These are phyloP conservation scores for Lagenaria siceraria DNA, from an alignment of 306 rosid species.

Conservation along the genomic window DNA sequence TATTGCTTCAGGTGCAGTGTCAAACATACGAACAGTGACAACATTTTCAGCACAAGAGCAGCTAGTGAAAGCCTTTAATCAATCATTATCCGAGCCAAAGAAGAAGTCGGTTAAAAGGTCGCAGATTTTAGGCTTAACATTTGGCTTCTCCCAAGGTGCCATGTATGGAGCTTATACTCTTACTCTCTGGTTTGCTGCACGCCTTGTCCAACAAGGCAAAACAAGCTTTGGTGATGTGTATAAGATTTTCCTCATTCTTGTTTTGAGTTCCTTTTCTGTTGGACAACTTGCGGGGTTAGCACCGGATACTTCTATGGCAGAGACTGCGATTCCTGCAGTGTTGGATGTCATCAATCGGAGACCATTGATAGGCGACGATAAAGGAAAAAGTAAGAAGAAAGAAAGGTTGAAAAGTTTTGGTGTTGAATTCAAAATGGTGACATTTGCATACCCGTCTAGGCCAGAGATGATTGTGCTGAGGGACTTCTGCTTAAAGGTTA, in stretches of 20 bases:
- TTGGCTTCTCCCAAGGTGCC: conserved; percentile 67
- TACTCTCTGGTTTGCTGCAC: conserved; percentile 68
- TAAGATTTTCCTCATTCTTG: conserved; percentile 82
- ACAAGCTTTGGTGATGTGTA: conserved; percentile 48
- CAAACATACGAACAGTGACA: conserved; percentile 71
- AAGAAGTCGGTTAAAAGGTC: conserved; percentile 45
- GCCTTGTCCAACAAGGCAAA: conserved; percentile 31
- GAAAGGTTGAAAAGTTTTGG: conserved; percentile 33
- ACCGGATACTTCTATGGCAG: conserved; percentile 75
- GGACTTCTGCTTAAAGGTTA: conserved; percentile 49
- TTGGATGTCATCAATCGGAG: conserved; percentile 46
- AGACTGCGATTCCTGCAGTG: conserved; percentile 56
- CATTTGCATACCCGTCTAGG: conserved; percentile 80
- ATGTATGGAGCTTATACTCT: conserved; percentile 79
- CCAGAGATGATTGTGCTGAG: conserved; percentile 55
- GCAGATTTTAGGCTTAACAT: conserved; percentile 54
- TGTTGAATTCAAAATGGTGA: conserved; percentile 66
- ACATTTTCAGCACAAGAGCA: conserved; percentile 84
- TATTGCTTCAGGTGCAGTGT: conserved; percentile 82
- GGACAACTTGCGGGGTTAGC: conserved; percentile 90
- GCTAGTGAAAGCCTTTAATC: conserved; percentile 54
- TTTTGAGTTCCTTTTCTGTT: conserved; percentile 83
- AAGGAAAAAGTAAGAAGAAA: conserved; percentile 30
- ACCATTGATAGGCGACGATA: conserved; percentile 36
- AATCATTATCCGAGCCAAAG: conserved; percentile 52